Percentiles rank a stretch among this genome's conserved stretches.
phyloP scores from a whole-genome alignment of 768 basidiomycete genomes.

The Termitomyces bulborhizus region DNA sequence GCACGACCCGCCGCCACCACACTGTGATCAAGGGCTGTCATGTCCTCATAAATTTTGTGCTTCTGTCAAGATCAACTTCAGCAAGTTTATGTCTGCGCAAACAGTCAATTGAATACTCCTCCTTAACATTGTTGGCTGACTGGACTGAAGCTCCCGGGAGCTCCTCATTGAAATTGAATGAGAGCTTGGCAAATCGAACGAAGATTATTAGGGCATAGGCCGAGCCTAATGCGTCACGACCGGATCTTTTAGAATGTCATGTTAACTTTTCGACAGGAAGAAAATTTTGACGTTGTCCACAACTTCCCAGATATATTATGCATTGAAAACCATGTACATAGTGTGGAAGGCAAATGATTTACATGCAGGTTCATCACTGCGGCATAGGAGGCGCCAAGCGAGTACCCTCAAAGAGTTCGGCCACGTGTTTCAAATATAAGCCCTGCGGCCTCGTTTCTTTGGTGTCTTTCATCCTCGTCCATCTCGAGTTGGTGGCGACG shows the following conservation, averaged over 20 bases:
- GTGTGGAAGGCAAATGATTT: not conserved
- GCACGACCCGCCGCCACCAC: not conserved
- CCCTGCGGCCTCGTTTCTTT: constrained; percentile 3
- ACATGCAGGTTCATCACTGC: not conserved
- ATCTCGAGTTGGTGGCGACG: constrained; percentile 21
- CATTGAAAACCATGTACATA: not conserved
- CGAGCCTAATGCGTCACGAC: no score
- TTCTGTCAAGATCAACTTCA: not conserved
- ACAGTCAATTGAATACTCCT: not conserved
- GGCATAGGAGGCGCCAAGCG: constrained; percentile 5
- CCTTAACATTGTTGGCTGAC: not conserved
- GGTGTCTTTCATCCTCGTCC: constrained; percentile 11
- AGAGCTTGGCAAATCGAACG: not conserved
- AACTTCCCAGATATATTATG: not conserved
- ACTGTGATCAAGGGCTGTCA: not conserved
- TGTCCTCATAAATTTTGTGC: not conserved
- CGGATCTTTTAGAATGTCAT: not conserved
- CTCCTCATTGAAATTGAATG: no score
- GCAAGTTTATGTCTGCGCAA: not conserved
- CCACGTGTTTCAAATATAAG: constrained; percentile 23
- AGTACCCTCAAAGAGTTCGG: constrained; percentile 13
- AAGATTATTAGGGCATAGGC: not conserved
- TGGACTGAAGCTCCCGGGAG: not conserved
- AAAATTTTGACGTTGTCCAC: not conserved
- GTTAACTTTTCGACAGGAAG: not conserved